Percentiles rank a stretch among this genome's conserved stretches.
phyloP scores from a whole-genome alignment of 306 rosid genomes.

The Echinosophora koreensis region DNA sequence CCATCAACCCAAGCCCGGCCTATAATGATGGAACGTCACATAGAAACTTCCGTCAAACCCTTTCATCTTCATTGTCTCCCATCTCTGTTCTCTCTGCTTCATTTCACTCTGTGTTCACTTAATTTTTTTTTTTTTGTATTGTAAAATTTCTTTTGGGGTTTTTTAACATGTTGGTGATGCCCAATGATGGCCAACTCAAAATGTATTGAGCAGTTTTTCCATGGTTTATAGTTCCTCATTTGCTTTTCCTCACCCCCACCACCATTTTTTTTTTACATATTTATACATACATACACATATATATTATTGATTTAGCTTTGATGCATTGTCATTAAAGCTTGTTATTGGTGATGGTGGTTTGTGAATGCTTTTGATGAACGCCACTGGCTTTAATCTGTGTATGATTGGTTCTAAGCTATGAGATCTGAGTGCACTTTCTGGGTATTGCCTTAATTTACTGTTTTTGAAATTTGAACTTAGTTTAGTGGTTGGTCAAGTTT shows the following conservation, averaged over 20 bases:
- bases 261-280: neutral
- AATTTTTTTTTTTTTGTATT: neutral
- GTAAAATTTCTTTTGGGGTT: no score
- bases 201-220: conserved; percentile 38
- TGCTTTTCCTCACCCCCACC: conserved; percentile 28
- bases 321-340: neutral
- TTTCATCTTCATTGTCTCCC: neutral
- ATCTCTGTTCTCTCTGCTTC: neutral
- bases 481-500: neutral
- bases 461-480: neutral
- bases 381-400: conserved; percentile 41
- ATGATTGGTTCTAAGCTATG: conserved; percentile 42
- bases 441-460: neutral
- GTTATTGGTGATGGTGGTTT: conserved; percentile 31
- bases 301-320: neutral
- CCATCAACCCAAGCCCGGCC: neutral
- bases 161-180: conserved; percentile 8
- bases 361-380: conserved; percentile 44
- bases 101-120: neutral
- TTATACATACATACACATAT: neutral
- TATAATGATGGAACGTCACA: neutral
- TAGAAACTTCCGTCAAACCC: neutral
- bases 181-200: conserved; percentile 52
- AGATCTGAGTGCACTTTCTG: conserved; percentile 51
- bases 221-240: conserved; percentile 41